These are phyloP conservation scores for Hanseniaspora jakobsenii DNA, from an alignment of 805 yeast genomes.

Conservation along the genomic window DNA sequence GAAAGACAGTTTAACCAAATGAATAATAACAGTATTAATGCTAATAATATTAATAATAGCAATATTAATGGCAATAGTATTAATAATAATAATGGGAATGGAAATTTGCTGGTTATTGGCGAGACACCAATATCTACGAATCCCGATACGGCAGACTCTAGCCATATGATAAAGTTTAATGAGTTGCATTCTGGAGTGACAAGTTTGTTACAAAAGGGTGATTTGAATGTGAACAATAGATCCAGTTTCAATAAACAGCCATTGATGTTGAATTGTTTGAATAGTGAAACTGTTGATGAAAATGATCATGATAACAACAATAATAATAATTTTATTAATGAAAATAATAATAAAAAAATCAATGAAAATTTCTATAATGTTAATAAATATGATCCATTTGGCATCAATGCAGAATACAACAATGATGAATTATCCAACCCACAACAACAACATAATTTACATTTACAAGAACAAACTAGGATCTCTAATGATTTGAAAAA, in stretches of 20 bases:
- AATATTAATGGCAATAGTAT: not conserved
- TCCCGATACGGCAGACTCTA: not conserved
- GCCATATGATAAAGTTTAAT: constrained; percentile 1
- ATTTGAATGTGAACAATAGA: constrained; percentile 1
- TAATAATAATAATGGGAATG: too few species aligned
- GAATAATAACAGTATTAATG: not conserved
- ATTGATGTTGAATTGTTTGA: not conserved
- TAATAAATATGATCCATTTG: too few species aligned
- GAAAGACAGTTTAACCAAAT: not conserved
- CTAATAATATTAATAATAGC: not conserved
- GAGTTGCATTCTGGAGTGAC: constrained; percentile 8
- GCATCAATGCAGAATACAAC: too few species aligned
- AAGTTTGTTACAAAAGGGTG: constrained; percentile 1
- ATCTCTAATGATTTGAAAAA: too few species aligned
- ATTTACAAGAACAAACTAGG: too few species aligned
- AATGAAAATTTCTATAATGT: too few species aligned
- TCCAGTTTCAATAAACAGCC: not conserved
- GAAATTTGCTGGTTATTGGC: not conserved
- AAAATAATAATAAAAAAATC: too few species aligned
- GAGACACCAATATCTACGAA: not conserved
- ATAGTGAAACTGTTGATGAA: not conserved
- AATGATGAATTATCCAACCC: too few species aligned
- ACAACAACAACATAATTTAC: too few species aligned
- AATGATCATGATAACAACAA: too few species aligned
- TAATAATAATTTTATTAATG: too few species aligned